phyloP scores from a whole-genome alignment of 2,329 filamentous ascomycete species.

The Chaetomiaceae sp. region DNA sequence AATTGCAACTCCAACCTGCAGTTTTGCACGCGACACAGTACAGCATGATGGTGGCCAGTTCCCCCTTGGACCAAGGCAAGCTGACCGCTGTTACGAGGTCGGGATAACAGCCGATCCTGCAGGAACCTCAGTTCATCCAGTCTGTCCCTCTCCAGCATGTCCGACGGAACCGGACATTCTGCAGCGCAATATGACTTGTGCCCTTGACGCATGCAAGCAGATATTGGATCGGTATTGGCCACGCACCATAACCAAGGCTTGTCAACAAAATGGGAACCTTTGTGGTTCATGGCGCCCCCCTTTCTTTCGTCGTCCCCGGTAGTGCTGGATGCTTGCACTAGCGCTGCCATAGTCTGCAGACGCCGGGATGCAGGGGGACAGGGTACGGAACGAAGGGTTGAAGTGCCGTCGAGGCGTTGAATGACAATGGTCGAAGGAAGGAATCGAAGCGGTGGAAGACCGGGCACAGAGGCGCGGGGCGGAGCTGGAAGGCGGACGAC shows the following conservation, averaged over 20 bases:
- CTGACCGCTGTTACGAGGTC: conserved; percentile 3
- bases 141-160: background rate
- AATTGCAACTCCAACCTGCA: conserved; percentile 9
- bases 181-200: background rate
- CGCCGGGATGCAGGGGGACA: background rate
- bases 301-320: background rate
- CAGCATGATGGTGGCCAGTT: conserved; percentile 20
- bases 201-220: conserved; percentile 14
- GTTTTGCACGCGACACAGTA: too few relatives aligned
- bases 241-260: conserved; percentile 17
- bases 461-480: background rate
- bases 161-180: conserved; percentile 11
- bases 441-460: background rate
- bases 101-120: conserved; percentile 19
- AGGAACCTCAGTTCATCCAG: conserved; percentile 20
- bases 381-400: conserved; percentile 17
- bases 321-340: conserved; percentile 8
- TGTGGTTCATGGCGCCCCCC: background rate
- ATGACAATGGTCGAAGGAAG: background rate
- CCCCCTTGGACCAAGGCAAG: conserved; percentile 20
- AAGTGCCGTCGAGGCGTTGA: conserved; percentile 9
- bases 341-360: background rate
- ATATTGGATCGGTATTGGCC: conserved; percentile 28
- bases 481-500: background rate
- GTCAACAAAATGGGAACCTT: conserved; percentile 3